phyloP scores from a whole-genome alignment of 768 basidiomycete species.

The Boletus reticuloceps region DNA sequence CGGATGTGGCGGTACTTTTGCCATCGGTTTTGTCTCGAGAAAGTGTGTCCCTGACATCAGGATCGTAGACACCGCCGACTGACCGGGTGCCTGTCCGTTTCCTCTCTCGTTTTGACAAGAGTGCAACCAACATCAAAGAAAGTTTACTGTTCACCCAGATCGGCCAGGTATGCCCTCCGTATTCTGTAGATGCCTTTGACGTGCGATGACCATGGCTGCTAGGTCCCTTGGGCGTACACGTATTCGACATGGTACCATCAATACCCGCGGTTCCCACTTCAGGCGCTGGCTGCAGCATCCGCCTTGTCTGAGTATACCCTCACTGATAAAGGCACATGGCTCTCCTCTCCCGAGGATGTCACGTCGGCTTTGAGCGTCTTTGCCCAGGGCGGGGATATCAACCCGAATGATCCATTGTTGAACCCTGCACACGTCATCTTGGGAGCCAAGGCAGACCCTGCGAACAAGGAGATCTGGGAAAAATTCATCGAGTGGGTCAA shows the following conservation, averaged over 20 bases:
- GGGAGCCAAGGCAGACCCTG: constrained; percentile 27
- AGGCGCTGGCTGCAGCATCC: constrained; percentile 48
- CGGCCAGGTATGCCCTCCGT: constrained; percentile 38
- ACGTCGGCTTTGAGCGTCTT: constrained; percentile 36
- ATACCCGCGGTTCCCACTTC: constrained; percentile 50
- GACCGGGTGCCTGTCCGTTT: constrained; percentile 42
- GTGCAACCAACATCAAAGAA: constrained; percentile 60
- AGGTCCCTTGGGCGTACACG: constrained; percentile 54
- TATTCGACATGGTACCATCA: constrained; percentile 61
- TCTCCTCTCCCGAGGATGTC: constrained; percentile 38
- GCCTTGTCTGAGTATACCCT: constrained; percentile 51
- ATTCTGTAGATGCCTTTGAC: not conserved
- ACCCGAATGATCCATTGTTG: constrained; percentile 39
- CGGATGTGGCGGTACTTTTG: constrained; percentile 36
- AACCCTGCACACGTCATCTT: constrained; percentile 48
- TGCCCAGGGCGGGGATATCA: constrained; percentile 39
- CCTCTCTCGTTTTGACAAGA: constrained; percentile 56
- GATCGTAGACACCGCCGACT: constrained; percentile 26
- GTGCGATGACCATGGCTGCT: not conserved
- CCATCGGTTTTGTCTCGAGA: not conserved
- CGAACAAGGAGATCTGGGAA: constrained; percentile 30
- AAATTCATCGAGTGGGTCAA: constrained; percentile 47
- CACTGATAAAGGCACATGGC: constrained; percentile 50
- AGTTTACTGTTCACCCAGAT: constrained; percentile 47
- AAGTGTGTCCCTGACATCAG: not conserved